phyloP scores from a whole-genome alignment of 129 eudicot genomes.

The Scalesia atractyloides region DNA sequence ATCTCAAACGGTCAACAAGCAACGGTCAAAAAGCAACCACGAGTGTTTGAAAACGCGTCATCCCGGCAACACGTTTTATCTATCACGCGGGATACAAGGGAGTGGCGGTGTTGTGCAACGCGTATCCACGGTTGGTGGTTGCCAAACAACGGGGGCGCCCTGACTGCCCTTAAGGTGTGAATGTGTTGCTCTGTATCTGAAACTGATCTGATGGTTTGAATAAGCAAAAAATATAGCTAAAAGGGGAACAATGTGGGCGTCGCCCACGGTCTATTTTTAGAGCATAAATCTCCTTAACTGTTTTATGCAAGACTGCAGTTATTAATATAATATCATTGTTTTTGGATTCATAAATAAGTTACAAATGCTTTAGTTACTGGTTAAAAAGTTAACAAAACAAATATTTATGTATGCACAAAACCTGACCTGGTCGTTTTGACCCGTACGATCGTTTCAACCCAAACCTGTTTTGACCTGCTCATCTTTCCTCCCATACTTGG shows the following conservation, averaged over 20 bases:
- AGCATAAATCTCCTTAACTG: neutral
- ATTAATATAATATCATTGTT: slow-evolving; percentile 6
- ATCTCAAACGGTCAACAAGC: too few relatives aligned
- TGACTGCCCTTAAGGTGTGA: too few relatives aligned
- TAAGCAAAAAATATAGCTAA: neutral
- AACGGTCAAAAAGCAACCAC: too few relatives aligned
- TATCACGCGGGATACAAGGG: too few relatives aligned
- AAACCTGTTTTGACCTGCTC: neutral
- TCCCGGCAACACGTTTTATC: too few relatives aligned
- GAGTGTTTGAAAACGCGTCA: too few relatives aligned
- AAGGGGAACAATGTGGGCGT: neutral
- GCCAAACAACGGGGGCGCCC: too few relatives aligned
- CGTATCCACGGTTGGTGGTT: too few relatives aligned
- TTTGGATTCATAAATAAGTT: neutral
- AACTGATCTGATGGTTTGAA: neutral
- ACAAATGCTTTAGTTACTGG: neutral
- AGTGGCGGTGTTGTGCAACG: too few relatives aligned
- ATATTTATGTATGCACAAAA: neutral
- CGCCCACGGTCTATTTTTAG: neutral
- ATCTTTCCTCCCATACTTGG: neutral
- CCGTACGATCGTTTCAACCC: neutral
- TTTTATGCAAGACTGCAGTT: neutral
- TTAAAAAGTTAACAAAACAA: neutral
- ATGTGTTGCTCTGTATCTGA: neutral
- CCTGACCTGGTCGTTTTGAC: neutral